phyloP scores from a whole-genome alignment of 2,329 filamentous ascomycete genomes.

The Biscogniauxia sp. region DNA sequence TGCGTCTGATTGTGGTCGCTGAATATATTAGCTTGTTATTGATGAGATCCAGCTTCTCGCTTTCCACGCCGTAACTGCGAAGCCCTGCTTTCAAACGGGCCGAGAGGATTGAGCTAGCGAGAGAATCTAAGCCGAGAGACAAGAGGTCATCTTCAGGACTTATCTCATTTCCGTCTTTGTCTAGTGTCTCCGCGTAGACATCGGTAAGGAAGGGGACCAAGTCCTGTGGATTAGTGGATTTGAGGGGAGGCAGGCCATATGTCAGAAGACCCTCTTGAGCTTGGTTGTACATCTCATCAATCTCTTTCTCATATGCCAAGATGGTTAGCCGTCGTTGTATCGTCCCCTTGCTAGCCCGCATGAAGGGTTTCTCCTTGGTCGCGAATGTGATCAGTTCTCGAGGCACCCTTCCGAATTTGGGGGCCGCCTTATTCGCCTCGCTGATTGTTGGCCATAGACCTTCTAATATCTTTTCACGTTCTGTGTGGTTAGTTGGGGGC shows the following conservation, averaged over 20 bases:
- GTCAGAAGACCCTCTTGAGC: constrained; percentile 19
- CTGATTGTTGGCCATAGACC: constrained; percentile 12
- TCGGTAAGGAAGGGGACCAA: constrained; percentile 12
- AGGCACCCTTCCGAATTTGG: constrained; percentile 37
- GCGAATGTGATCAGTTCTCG: constrained; percentile 31
- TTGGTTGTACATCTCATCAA: constrained; percentile 18
- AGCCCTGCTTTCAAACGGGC: constrained; percentile 9
- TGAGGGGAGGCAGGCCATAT: constrained; percentile 12
- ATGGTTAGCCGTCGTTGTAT: constrained; percentile 9
- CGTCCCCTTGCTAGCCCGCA: constrained; percentile 15
- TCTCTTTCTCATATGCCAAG: constrained; percentile 3
- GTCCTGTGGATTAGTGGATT: constrained; percentile 7
- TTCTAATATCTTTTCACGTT: constrained; percentile 1
- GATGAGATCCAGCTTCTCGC: background rate
- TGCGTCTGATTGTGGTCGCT: constrained; percentile 3
- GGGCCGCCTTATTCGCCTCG: constrained; percentile 8
- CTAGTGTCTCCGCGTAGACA: constrained; percentile 15
- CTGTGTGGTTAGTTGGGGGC: background rate
- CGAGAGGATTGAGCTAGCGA: constrained; percentile 1
- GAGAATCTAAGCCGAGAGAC: constrained; percentile 7
- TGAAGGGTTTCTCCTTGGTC: constrained; percentile 10
- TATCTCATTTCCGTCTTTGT: constrained; percentile 1
- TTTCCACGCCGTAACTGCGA: constrained; percentile 1
- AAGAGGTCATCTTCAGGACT: constrained; percentile 7
- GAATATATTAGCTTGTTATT: constrained; percentile 5